Conservation (phyloP, 352 stramenopile species). For the Phytophthora pisi region DNA sequence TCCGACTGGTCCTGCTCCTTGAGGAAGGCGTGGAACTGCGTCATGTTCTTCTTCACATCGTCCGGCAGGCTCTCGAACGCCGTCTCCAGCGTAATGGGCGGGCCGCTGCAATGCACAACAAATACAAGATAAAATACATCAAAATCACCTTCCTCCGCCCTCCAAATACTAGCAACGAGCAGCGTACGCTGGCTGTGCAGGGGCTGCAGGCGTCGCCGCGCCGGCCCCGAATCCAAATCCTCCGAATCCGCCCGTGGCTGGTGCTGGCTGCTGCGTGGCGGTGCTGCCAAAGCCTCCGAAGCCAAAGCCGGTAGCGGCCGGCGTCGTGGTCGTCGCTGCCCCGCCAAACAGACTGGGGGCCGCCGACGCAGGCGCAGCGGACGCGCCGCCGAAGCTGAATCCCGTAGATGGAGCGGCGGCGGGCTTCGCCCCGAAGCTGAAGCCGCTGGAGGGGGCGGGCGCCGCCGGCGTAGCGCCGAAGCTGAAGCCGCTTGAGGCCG, state of each 20-base stretch:
- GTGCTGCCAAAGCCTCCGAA: slow-evolving; percentile 24
- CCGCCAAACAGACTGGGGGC: slow-evolving; percentile 34
- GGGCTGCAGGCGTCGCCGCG: slow-evolving; percentile 8
- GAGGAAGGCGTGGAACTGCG: slow-evolving; percentile 74
- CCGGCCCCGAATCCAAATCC: slow-evolving; percentile 18
- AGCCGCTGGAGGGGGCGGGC: slow-evolving; percentile 17
- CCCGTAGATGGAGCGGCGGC: too few relatives aligned
- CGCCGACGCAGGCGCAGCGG: slow-evolving; percentile 9
- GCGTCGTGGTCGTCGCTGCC: slow-evolving; percentile 1
- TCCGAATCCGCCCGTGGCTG: too few relatives aligned
- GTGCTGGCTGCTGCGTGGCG: slow-evolving; percentile 6
- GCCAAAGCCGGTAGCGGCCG: slow-evolving; percentile 21
- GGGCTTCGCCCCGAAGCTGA: slow-evolving; percentile 32
- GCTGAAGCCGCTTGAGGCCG: slow-evolving; percentile 25
- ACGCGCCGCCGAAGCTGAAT: slow-evolving; percentile 28
- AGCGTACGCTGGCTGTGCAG: slow-evolving; percentile 24
- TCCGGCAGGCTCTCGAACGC: slow-evolving; percentile 69
- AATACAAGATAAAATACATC: slow-evolving; percentile 1
- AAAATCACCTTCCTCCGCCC: neutral
- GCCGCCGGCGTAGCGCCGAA: slow-evolving; percentile 21
- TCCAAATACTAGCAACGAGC: neutral
- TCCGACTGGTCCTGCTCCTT: slow-evolving; percentile 79
- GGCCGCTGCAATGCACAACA: slow-evolving; percentile 19
- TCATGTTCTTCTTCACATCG: slow-evolving; percentile 81
- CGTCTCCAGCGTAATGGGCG: slow-evolving; percentile 76